Percentiles rank a stretch among this genome's conserved stretches.
Conservation (phyloP, 805 yeast species). For the Ogataea methylovora region DNA sequence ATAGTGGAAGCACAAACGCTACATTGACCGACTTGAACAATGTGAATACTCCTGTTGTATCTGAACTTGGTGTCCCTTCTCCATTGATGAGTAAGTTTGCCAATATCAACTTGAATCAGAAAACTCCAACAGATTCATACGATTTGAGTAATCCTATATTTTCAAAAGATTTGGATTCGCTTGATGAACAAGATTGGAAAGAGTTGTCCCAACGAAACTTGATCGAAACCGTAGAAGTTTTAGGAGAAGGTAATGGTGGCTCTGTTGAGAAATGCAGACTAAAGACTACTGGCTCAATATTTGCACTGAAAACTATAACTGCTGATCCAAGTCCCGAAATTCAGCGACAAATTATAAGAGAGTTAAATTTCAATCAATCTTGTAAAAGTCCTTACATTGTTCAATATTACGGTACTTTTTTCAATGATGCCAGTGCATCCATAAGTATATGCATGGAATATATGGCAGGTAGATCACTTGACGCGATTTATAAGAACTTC, state of each 20-base stretch:
- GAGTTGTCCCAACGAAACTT: constrained; percentile 46
- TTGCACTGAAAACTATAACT: constrained; percentile 75
- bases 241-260: constrained; percentile 97
- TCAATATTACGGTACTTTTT: constrained; percentile 85
- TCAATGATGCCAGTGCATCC: constrained; percentile 66
- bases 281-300: constrained; percentile 49
- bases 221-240: constrained; percentile 57
- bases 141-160: constrained; percentile 1
- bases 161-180: constrained; percentile 35
- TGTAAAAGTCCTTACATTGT: constrained; percentile 84
- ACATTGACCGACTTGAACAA: constrained; percentile 15
- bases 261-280: constrained; percentile 75
- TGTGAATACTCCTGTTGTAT: constrained; percentile 48
- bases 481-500: constrained; percentile 80
- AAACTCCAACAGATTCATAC: constrained; percentile 1
- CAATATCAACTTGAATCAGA: constrained; percentile 2
- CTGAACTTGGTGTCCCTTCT: constrained; percentile 3
- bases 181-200: constrained; percentile 76
- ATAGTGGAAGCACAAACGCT: constrained; percentile 1
- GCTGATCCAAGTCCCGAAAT: constrained; percentile 78
- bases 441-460: constrained; percentile 96
- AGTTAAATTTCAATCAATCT: constrained; percentile 77
- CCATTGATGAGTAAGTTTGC: constrained; percentile 6
- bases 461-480: constrained; percentile 90
- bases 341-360: constrained; percentile 86